Conservation (phyloP, 2,329 filamentous ascomycete genomes). For the Exophiala bonariae region DNA sequence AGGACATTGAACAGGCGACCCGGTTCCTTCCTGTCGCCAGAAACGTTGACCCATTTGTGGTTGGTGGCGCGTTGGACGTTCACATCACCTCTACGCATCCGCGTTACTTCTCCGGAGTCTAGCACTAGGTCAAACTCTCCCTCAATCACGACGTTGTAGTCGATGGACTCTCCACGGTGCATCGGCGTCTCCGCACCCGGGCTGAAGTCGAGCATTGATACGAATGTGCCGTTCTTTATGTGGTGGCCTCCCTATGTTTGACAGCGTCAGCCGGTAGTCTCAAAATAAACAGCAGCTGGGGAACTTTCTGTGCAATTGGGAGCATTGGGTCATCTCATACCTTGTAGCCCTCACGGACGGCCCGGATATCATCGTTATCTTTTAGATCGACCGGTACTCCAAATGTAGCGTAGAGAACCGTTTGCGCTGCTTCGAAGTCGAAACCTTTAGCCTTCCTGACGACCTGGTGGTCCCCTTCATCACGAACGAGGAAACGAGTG, state of each 20-base stretch:
- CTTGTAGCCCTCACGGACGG: slow-evolving; percentile 30
- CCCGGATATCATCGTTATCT: slow-evolving; percentile 33
- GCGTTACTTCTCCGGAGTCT: slow-evolving; percentile 48
- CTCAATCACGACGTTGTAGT: slow-evolving; percentile 55
- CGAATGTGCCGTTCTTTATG: neutral
- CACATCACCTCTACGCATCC: slow-evolving; percentile 51
- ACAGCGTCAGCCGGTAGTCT: too few relatives aligned
- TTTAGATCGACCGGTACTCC: slow-evolving; percentile 35
- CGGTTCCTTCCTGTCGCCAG: neutral
- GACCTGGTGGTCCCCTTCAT: slow-evolving; percentile 29
- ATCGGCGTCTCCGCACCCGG: slow-evolving; percentile 45
- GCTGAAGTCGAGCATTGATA: slow-evolving; percentile 38
- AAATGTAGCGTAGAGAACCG: slow-evolving; percentile 39
- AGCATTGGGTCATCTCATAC: too few relatives aligned
- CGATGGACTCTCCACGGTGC: slow-evolving; percentile 55
- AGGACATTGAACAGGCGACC: neutral
- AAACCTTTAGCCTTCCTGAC: slow-evolving; percentile 30
- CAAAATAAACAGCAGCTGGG: too few relatives aligned
- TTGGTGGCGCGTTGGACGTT: slow-evolving; percentile 50
- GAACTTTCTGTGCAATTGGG: too few relatives aligned
- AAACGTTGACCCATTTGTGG: slow-evolving; percentile 33
- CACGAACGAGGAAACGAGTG: slow-evolving; percentile 31
- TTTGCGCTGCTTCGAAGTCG: slow-evolving; percentile 34
- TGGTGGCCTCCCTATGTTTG: neutral
- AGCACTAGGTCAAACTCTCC: slow-evolving; percentile 52